Conservation (phyloP, 371 early-diverging fungal genomes). For the Lichtheimia hyalospora region DNA sequence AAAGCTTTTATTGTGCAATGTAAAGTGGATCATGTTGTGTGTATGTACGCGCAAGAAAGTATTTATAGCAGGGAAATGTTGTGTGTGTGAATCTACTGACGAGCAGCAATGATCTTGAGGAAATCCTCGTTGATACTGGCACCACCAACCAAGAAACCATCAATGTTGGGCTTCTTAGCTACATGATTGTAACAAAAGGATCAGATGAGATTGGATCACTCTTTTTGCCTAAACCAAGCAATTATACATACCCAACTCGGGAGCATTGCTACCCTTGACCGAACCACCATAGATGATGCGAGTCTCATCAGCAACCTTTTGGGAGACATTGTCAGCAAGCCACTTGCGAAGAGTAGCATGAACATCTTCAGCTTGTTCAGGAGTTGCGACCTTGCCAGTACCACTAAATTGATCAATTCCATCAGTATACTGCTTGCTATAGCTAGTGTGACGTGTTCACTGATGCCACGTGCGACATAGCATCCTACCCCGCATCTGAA, state of each 20-base stretch:
- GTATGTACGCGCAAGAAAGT: neutral
- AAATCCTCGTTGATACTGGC: constrained; percentile 95
- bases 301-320: constrained; percentile 80
- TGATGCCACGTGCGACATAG: no score
- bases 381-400: constrained; percentile 98
- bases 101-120: constrained; percentile 67
- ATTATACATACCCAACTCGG: constrained; percentile 61
- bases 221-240: constrained; percentile 4
- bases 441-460: no score
- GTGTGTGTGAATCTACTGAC: constrained; percentile 13
- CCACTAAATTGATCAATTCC: constrained; percentile 52
- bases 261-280: constrained; percentile 82
- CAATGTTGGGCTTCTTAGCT: constrained; percentile 83
- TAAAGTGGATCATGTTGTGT: constrained; percentile 1
- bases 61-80: neutral
- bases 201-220: constrained; percentile 32
- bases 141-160: constrained; percentile 99
- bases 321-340: constrained; percentile 80
- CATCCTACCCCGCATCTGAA: no score
- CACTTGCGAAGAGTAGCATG: constrained; percentile 90
- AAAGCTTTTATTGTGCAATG: neutral
- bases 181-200: constrained; percentile 33
- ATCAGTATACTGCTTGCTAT: neutral
- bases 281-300: constrained; percentile 98
- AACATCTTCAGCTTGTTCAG: constrained; percentile 96